Base-by-base conservation (phyloP, 345 rosid genomes). In the Mangifera indica region DNA sequence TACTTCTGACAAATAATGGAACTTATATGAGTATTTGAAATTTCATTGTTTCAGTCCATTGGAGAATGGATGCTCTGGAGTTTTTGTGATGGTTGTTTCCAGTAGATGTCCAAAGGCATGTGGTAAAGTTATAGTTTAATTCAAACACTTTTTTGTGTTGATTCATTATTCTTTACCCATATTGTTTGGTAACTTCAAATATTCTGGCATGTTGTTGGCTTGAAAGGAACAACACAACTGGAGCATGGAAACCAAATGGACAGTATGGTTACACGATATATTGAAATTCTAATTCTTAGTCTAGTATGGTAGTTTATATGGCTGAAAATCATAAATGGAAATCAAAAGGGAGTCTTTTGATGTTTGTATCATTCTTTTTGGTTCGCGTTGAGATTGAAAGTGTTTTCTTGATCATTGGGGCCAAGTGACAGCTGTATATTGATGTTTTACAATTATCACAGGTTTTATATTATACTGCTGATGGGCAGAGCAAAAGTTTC, bases 51-150 rank as follows among this genome's bases (percentile, higher is more conserved):
- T 66, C 77, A 92, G 98, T 78, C 90, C 86, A 72, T 84, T 94
- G 77, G 97, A 92, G 80, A 94, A 94, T 20, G 98, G 32, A 72
- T 90, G 97, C 84, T 87, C 96, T 66, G 98, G 98, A 65, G 90
- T 90, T 63, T 92, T 92, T 79, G 97, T 86, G 25, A 90, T 94
- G 98, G 91, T 90, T 56, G 97, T 92, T 61, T 89, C 93, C 77
- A 87, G 97, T 68, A 88, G 83, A 81, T 87, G 97, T 54, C 98
- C 98, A 69, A 89, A 92, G 95, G 98, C 80, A 89, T 77, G 93
- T 84, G 44, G 37, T 66, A 63, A 79, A 73, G 63, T 62, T 40
- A 72, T 54, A 25, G 58, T 63, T 64, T 56, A 9, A 25, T 59
- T 75, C 55, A 18, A 45, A 56, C 42, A 20, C 5, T 42, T 34